A percentile compares a stretch with the other conserved stretches of the same genome.
Conservation (phyloP, 2,329 filamentous ascomycete genomes). For the Mollisiaceae sp. region DNA sequence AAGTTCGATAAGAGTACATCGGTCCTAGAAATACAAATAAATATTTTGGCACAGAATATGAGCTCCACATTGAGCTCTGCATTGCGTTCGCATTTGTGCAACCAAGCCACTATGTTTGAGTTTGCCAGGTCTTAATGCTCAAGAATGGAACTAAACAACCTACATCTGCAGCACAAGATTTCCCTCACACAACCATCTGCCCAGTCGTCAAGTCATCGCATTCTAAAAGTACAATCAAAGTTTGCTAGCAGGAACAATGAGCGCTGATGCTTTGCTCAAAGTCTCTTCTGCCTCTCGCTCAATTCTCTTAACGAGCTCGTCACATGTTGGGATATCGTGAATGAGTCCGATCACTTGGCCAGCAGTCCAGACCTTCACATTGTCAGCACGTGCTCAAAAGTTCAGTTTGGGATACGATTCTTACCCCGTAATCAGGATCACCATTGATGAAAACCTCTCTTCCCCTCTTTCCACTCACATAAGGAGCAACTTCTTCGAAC, state of each 20-base stretch:
- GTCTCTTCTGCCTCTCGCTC: slow-evolving; percentile 76
- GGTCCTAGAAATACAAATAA: too few relatives aligned
- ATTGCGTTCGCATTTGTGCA: too few relatives aligned
- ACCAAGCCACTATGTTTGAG: too few relatives aligned
- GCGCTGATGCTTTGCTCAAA: slow-evolving; percentile 61
- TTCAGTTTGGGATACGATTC: slow-evolving; percentile 45
- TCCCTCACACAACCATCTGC: too few relatives aligned
- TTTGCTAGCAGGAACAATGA: slow-evolving; percentile 64
- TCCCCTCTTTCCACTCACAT: slow-evolving; percentile 88
- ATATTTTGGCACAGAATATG: too few relatives aligned
- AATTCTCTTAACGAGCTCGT: slow-evolving; percentile 71
- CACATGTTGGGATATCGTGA: slow-evolving; percentile 80
- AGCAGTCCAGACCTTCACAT: slow-evolving; percentile 84
- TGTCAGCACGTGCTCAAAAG: not conserved
- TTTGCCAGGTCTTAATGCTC: too few relatives aligned
- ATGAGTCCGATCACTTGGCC: slow-evolving; percentile 93
- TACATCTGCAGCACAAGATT: too few relatives aligned
- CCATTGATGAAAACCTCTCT: slow-evolving; percentile 91
- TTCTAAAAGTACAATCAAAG: slow-evolving; percentile 34
- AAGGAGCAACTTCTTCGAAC: slow-evolving; percentile 85
- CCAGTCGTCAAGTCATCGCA: not conserved
- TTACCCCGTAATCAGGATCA: slow-evolving; percentile 86
- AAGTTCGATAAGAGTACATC: too few relatives aligned
- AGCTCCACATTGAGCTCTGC: too few relatives aligned
- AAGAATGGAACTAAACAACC: too few relatives aligned